Conservation (phyloP, 1,284 basidiomycete species). For the Cutaneotrichosporon sp. region DNA sequence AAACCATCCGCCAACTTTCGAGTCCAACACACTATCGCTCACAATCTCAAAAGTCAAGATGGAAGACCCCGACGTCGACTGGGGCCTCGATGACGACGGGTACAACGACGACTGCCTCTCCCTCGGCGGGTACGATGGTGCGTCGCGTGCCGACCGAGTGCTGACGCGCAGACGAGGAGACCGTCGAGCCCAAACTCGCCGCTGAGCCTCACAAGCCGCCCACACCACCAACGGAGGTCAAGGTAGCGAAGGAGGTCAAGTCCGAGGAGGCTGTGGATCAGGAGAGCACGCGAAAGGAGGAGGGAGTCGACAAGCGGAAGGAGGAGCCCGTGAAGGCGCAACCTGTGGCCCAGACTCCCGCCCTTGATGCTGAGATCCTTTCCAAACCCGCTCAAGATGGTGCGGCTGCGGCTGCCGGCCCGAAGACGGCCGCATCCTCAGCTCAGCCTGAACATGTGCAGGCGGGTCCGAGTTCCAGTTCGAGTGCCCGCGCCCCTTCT, state of each 20-base stretch:
- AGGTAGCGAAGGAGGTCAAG: neutral
- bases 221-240: no score
- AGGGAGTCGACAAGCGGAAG: no score
- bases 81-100: conserved; percentile 21
- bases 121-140: conserved; percentile 12
- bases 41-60: conserved; percentile 8
- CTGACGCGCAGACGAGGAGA: neutral
- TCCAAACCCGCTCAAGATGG: neutral
- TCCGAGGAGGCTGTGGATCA: neutral
- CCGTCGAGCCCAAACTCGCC: neutral
- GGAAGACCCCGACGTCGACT: conserved; percentile 31
- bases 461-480: neutral
- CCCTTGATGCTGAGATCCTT: neutral
- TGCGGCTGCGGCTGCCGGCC: no score
- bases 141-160: neutral
- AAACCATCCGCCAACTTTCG: neutral
- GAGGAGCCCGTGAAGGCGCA: neutral
- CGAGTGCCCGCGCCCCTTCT: no score
- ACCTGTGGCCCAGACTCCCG: neutral
- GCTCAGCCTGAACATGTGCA: neutral
- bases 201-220: neutral
- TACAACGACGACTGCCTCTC: conserved; percentile 16
- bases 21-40: neutral
- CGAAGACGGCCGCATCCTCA: no score
- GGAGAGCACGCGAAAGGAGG: neutral